Conservation (phyloP, 441 rosid genomes). For the Croton laevigatus region DNA sequence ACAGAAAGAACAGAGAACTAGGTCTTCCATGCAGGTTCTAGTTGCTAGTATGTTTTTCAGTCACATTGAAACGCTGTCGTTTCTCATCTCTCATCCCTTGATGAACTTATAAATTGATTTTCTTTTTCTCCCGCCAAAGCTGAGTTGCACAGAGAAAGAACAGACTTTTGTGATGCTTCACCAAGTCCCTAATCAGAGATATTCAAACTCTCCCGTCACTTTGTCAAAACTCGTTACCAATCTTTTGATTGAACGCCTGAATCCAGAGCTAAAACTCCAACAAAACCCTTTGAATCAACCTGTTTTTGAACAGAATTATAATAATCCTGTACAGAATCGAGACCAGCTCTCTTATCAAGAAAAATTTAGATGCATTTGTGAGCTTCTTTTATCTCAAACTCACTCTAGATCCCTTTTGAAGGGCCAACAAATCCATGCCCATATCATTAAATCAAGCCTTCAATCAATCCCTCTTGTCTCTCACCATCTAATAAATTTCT, state of each 20-base stretch:
- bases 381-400: slow-evolving; percentile 58
- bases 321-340: slow-evolving; percentile 21
- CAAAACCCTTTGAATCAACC: slow-evolving; percentile 10
- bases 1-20: background rate
- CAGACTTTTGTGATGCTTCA: slow-evolving; percentile 12
- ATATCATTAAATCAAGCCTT: slow-evolving; percentile 60
- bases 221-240: slow-evolving; percentile 13
- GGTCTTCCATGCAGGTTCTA: slow-evolving; percentile 1
- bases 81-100: background rate
- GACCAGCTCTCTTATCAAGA: slow-evolving; percentile 31
- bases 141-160: background rate
- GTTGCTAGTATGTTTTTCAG: no score
- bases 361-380: slow-evolving; percentile 43
- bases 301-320: background rate
- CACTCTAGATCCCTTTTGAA: slow-evolving; percentile 45
- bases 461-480: slow-evolving; percentile 61
- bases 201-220: slow-evolving; percentile 10
- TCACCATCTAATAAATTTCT: slow-evolving; percentile 79
- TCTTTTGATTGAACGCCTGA: background rate
- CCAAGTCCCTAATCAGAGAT: background rate
- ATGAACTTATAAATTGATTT: background rate
- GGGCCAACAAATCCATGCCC: slow-evolving; percentile 77
- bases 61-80: background rate
- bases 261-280: slow-evolving; percentile 1
- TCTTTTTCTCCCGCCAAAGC: slow-evolving; percentile 20